These are phyloP conservation scores for Drosera capensis DNA, from an alignment of 148 eudicot genomes.

Conservation along the genomic window DNA sequence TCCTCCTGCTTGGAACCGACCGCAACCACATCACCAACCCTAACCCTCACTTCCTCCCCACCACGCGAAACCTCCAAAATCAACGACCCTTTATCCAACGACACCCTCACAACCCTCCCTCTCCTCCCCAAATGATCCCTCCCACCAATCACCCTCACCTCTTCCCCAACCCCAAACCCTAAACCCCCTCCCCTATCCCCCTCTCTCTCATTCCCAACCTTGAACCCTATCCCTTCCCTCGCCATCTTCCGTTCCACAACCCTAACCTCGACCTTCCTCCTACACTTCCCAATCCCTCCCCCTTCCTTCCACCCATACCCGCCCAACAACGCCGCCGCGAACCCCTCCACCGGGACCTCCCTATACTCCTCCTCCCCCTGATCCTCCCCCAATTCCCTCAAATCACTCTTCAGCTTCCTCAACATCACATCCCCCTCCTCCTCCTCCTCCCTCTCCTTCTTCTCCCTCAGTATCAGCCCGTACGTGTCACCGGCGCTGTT, in stretches of 20 bases:
- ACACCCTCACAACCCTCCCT: slow-evolving; percentile 33
- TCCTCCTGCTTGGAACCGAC: slow-evolving; percentile 68
- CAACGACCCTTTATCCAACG: slow-evolving; percentile 17
- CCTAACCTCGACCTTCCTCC: slow-evolving; percentile 59
- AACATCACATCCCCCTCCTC: slow-evolving; percentile 26
- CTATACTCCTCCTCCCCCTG: slow-evolving; percentile 39
- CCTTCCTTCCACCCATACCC: slow-evolving; percentile 94
- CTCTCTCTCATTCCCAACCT: neutral
- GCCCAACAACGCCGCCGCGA: slow-evolving; percentile 55
- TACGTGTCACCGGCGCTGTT: no score
- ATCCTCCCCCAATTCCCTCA: slow-evolving; percentile 44
- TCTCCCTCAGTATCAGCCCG: no score
- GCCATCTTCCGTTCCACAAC: slow-evolving; percentile 32
- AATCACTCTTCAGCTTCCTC: slow-evolving; percentile 48
- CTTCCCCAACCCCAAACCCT: slow-evolving; percentile 21
- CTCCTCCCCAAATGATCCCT: slow-evolving; percentile 42
- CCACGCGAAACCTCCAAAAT: slow-evolving; percentile 33
- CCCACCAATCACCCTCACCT: slow-evolving; percentile 52
- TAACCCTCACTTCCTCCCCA: slow-evolving; percentile 32
- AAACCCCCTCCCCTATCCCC: slow-evolving; percentile 3
- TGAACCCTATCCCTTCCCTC: slow-evolving; percentile 73
- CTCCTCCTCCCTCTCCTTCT: no score
- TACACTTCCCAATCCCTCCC: slow-evolving; percentile 60
- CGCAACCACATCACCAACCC: slow-evolving; percentile 35
- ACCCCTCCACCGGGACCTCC: slow-evolving; percentile 67